Evolutionary conservation across 2,329 filamentous ascomycete genomes (phyloP).

Genomic region (Helicocarpus griseus): DNA sequence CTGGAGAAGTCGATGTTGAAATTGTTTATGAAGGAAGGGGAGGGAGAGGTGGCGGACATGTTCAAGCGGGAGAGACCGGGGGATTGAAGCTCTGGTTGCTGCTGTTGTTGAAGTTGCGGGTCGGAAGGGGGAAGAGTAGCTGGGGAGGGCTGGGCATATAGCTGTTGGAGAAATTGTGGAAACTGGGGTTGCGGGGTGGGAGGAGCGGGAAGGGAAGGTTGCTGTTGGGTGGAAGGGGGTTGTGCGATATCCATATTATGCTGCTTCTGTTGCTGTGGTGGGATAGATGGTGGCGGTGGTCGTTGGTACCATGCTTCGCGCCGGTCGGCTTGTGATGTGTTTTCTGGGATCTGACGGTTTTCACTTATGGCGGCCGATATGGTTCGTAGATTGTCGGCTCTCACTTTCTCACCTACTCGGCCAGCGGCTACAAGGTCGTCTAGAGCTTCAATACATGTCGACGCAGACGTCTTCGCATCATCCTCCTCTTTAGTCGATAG

Average conservation of each 20-base stretch:
- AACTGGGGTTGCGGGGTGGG: not conserved
- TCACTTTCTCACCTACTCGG: constrained; percentile 4
- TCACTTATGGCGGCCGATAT: constrained; percentile 1
- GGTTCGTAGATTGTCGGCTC: constrained; percentile 4
- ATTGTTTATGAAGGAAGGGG: not conserved
- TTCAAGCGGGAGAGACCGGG: not conserved
- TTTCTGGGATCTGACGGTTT: not conserved
- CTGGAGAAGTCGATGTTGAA: constrained; percentile 7
- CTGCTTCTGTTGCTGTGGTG: not conserved
- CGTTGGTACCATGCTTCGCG: not conserved
- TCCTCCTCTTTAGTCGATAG: not conserved
- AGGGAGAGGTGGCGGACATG: constrained; percentile 4
- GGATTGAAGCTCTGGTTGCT: constrained; percentile 1
- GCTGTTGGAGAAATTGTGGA: not conserved
- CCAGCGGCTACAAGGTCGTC: constrained; percentile 4
- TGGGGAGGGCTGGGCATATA: not conserved
- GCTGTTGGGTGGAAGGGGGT: not conserved
- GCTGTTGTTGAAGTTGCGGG: not conserved
- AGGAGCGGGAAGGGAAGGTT: not conserved
- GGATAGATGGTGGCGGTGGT: not conserved
- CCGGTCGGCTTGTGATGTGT: not conserved
- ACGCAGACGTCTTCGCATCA: not conserved
- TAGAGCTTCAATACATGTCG: constrained; percentile 1
- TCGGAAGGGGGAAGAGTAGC: not conserved
- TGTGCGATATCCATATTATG: too few relatives aligned